Evolutionary conservation across 1,139 yeast genomes (phyloP), one percentile per base, ranked within the genome.

Genomic region (Debaryomyces subglobosus): DNA sequence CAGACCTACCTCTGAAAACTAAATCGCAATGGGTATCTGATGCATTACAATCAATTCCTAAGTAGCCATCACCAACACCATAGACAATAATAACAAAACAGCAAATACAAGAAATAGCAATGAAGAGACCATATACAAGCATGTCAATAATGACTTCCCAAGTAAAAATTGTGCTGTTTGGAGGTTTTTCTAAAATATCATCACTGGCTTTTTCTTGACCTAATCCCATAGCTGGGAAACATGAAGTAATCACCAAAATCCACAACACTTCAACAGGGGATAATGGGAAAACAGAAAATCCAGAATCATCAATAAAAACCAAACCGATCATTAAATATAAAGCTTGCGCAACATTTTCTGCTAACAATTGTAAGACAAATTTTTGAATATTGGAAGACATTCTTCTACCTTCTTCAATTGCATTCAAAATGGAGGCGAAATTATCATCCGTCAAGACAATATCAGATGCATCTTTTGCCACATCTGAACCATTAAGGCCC

Each of bases 151-250:
- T 72, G 55, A 87, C 81, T 60, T 86, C 91, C 79, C 79, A 72
- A 1, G 91, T 84, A 64, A 87, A 87, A 44, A 86, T 84, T 33
- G 80, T 77, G 45, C 76, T 77, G 53, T 77, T 82, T 42, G 94
- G 94, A 27, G 88, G 86, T 51, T 74, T 72, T 34, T 80, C 78
- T 81, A 87, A 82, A 43, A 86, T 72, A 62, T 85, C 91, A 38
- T 83, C 82, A 49, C 78, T 72, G 1, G 91, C 92, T 49, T 68
- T 72, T 65, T 86, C 91, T 54, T 85, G 80, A 54, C 91, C 91
- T 47, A 87, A 78, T n/a, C 94, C 94, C 90, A 87, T 86, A 24
- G 94, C 94, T 44, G 94, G 95, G 74, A 86, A 85, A 56, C 91
- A 84, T 4, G 91, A 84, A 2, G 94, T 86, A 36, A 86, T 82